These are phyloP conservation scores for Carex scoparia DNA, from an alignment of 176 grass and related monocot species.

Conservation along the genomic window DNA sequence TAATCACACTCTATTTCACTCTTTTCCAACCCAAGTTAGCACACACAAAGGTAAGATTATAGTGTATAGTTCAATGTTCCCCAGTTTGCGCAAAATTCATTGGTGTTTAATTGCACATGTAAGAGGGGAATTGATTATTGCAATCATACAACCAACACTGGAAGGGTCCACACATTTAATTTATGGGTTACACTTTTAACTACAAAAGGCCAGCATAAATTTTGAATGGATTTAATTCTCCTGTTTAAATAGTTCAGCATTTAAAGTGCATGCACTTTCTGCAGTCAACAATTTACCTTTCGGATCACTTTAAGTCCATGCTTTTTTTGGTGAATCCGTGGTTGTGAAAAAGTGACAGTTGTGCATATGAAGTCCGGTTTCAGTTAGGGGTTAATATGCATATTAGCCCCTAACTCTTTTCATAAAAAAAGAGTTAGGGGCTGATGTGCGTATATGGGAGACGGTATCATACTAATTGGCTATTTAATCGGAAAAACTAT, in stretches of 20 bases:
- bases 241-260: neutral
- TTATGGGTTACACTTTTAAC: neutral
- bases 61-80: neutral
- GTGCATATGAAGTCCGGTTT: neutral
- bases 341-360: neutral
- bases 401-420: neutral
- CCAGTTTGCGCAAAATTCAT: neutral
- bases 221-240: neutral
- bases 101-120: conserved; percentile 43
- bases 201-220: neutral
- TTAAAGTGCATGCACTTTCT: neutral
- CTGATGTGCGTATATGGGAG: neutral
- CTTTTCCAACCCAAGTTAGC: no score
- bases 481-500: neutral
- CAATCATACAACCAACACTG: conserved; percentile 32
- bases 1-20: no score
- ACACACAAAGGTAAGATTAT: neutral
- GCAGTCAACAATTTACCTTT: neutral
- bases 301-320: neutral
- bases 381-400: neutral
- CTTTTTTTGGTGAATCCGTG: no score
- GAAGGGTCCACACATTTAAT: conserved; percentile 38
- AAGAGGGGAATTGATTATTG: conserved; percentile 18
- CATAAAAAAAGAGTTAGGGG: neutral
- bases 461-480: neutral